Evolutionary conservation across 2,329 filamentous ascomycete genomes (phyloP), one percentile per base, ranked within the genome.

Genomic region (Sarocladium brachiariae): DNA sequence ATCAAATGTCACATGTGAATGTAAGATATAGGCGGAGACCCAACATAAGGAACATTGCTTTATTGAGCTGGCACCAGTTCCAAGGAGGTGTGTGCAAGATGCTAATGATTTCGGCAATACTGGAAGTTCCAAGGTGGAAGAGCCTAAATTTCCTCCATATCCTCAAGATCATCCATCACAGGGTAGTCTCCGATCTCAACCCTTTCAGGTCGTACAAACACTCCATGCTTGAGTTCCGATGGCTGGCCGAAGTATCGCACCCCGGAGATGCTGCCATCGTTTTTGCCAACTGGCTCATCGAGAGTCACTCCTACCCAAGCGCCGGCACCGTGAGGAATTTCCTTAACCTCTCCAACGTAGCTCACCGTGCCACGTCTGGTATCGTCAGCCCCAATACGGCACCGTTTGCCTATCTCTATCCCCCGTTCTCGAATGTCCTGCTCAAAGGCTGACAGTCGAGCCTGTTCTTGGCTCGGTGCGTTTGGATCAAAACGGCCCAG

Each of bases 401-500:
- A 87, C 56, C 84, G 70, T 65, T 72, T 77, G 34, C 82, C 83
- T 10, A 78, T 74, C 49, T 68, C 71, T 57, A 87, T 85, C 69
- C 85, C 83, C 65, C 84, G 81, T 51, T 78, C 76, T 56, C 77
- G 72, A 56, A 96, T 75, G 62, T 95, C 89, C 51, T 80, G 78
- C 57, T 83, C 76, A 37, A 84, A 77, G 34, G 84, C 83, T 14
- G 79, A 76, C 52, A 87, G 72, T 65, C 87, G 87, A 55, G 87
- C 79, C 63, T 88, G 76, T 64, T 90, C 84, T 19, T 86, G 79
- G 53, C 76, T 81, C 16, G 87, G 83, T 7, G 90, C 89, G 59
- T 85, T 77, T 11, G 93, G 93, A 64, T 97, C 89, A 69, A 99
- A 99, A 31, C 93, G 88, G 48, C 93, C 93, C n/a, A 97, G 80